These are phyloP conservation scores for Trichoderma sp. DNA, from an alignment of 2,329 filamentous ascomycete species.

Conservation along the genomic window DNA sequence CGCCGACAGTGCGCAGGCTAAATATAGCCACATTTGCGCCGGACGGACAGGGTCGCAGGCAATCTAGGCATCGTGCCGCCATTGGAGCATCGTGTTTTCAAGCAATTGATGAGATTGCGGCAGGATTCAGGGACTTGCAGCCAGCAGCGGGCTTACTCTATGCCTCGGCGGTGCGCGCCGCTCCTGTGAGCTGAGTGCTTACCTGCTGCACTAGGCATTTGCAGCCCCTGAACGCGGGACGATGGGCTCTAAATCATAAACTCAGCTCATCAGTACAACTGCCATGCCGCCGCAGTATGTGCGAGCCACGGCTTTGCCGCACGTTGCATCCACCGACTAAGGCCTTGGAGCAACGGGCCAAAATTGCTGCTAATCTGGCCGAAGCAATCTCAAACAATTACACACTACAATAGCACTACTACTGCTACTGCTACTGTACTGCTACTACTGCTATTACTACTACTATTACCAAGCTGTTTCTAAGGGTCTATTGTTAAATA, in stretches of 20 bases:
- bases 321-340: slow-evolving; percentile 1
- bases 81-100: background rate
- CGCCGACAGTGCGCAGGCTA: slow-evolving; percentile 15
- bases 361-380: background rate
- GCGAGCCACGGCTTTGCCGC: background rate
- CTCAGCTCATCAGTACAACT: background rate
- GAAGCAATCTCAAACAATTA: too few species aligned
- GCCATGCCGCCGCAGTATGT: background rate
- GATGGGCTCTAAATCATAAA: background rate
- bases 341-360: background rate
- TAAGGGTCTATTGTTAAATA: too few species aligned
- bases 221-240: background rate
- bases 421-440: too few species aligned
- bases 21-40: slow-evolving; percentile 1
- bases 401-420: too few species aligned
- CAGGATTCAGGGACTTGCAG: background rate
- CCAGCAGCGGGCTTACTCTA: background rate
- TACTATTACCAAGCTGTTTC: too few species aligned
- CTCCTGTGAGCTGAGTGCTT: background rate
- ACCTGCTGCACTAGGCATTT: background rate
- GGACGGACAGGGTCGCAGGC: background rate
- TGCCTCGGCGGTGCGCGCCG: background rate
- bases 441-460: too few species aligned
- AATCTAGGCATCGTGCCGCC: background rate
- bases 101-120: background rate